A percentile compares a stretch with the other conserved stretches of the same genome.
phyloP scores from a whole-genome alignment of 495 filamentous ascomycete species.

The Aspergillus nanangensis region DNA sequence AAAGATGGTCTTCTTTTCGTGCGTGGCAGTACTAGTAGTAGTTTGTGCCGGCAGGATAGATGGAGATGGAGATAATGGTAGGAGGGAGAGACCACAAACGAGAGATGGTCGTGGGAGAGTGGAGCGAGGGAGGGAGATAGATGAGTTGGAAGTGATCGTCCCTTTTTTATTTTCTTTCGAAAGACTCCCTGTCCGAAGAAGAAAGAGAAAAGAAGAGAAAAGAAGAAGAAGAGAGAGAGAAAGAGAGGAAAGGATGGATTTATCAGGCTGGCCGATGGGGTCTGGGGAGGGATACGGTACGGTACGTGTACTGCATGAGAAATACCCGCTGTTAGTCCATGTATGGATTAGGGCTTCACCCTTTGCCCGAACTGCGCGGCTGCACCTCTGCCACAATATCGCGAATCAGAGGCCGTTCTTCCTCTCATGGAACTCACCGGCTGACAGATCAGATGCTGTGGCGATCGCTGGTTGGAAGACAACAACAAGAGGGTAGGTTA shows the following conservation, averaged over 20 bases:
- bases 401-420: constrained; percentile 1
- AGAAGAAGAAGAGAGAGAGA: constrained; percentile 1
- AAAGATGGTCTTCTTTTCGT: background rate
- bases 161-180: no score
- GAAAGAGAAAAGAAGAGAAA: constrained; percentile 3
- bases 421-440: background rate
- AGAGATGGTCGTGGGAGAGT: background rate
- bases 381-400: constrained; percentile 3
- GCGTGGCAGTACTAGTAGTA: constrained; percentile 1
- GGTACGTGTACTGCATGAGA: background rate
- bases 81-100: background rate
- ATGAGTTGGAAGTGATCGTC: background rate
- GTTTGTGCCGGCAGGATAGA: background rate
- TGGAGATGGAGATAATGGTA: constrained; percentile 2
- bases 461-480: background rate
- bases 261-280: constrained; percentile 3
- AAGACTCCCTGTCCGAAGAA: constrained; percentile 3
- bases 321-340: constrained; percentile 5
- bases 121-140: background rate
- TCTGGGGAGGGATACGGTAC: constrained; percentile 8
- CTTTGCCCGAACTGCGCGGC: background rate
- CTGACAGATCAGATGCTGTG: background rate
- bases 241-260: constrained; percentile 4
- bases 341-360: background rate
- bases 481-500: background rate